Base-by-base conservation (phyloP, 2,329 filamentous ascomycete genomes). In the Diplodia sapinea region DNA sequence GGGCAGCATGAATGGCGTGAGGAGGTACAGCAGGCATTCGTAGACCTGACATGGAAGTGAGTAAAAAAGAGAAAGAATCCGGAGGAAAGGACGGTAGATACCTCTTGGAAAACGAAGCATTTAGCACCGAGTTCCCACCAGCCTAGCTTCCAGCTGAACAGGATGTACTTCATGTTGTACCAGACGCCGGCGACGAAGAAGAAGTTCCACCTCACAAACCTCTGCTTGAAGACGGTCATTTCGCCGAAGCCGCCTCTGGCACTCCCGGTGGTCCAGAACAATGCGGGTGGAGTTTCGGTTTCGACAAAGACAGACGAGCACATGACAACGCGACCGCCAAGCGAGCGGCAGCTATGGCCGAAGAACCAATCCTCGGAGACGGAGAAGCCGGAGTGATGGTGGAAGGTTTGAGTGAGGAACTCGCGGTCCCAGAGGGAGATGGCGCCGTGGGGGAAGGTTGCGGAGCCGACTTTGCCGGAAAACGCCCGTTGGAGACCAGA, bases 361-460 rank as follows among this genome's bases (percentile, higher is more conserved):
- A 85, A 83, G 73, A 83, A 85, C 83, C 83, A 85, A 71, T 85
- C 83, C 62, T 85, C 83, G 0, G 80, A 82, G 9, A 85, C 80
- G 1, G 77, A 80, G 71, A 83, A 85, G 0, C 83, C 83, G 0
- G 83, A 82, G 69, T 85, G 83, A 38, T 82, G 76, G 66, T 81
- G 74, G 71, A 85, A 83, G 1, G 79, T 81, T 38, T 79, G 73
- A 61, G 81, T 78, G 9, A 84, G 74, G 49, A 83, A 80, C n/a
- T 81, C 72, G 1, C 80, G 76, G 66, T 84, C 71, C 79, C 83
- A 85, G 1, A 85, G 75, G 9, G 80, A 81, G 50, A 85, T 85
- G 13, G 83, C 83, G 9, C 83, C 83, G 66, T 85, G 83, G 0
- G 83, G 82, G 68, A 85, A 85, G 0, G 81, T 84, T 0, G 82